phyloP scores from a whole-genome alignment of 192 early-diverging fungal genomes.

The Coemansia sp. region DNA sequence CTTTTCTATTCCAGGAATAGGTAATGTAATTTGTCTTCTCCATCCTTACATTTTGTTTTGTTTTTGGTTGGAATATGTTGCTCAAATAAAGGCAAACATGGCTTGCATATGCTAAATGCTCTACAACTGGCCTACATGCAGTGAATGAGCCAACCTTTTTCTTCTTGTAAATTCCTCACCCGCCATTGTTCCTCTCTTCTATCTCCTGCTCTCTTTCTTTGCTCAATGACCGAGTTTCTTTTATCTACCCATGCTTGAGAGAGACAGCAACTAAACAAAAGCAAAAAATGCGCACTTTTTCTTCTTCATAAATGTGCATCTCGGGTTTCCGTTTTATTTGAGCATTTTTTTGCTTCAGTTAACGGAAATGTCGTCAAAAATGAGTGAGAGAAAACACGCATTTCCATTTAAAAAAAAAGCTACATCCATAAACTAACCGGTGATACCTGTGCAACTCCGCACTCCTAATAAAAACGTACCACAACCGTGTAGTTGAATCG shows the following conservation, averaged over 20 bases:
- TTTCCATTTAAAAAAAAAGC: neutral
- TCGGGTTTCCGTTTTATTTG: neutral
- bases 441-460: too few relatives aligned
- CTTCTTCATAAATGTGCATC: neutral
- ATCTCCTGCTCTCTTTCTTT: neutral
- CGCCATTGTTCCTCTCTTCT: neutral
- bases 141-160: neutral
- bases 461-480: neutral
- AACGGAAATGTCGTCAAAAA: too few relatives aligned
- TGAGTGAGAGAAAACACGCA: too few relatives aligned
- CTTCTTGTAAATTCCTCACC: neutral
- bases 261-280: neutral
- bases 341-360: too few relatives aligned
- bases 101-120: too few relatives aligned
- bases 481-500: conserved; percentile 62
- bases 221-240: neutral
- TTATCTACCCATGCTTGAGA: too few relatives aligned
- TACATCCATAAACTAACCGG: neutral
- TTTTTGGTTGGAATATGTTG: too few relatives aligned
- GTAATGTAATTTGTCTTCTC: conserved; percentile 15
- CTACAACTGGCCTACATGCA: neutral
- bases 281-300: neutral
- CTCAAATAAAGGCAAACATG: neutral
- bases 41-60: neutral
- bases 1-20: conserved; percentile 82